Conservation (phyloP, 108 stramenopile genomes). For the Aurantiochytrium sp. region DNA sequence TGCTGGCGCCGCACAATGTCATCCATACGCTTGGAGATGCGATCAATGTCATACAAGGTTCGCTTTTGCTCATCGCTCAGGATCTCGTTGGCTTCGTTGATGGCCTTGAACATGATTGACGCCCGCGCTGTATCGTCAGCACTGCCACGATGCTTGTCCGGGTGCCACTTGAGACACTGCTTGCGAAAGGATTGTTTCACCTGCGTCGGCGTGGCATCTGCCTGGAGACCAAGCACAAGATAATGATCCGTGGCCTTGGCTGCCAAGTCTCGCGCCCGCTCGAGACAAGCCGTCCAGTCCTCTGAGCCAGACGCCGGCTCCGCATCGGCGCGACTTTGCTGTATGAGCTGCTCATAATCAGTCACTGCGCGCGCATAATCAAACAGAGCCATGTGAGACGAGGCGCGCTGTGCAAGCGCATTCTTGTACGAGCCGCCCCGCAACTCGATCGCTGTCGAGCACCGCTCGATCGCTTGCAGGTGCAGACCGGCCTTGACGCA, state of each 20-base stretch:
- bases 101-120: conserved; percentile 8
- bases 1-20: background rate
- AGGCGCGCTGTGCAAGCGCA: background rate
- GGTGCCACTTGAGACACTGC: background rate
- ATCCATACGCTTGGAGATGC: conserved; percentile 16
- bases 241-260: conserved; percentile 14
- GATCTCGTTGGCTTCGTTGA: conserved; percentile 15
- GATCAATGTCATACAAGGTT: background rate
- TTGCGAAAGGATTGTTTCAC: conserved; percentile 7
- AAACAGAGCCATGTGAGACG: conserved; percentile 5
- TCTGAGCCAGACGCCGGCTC: background rate
- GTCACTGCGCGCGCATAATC: background rate
- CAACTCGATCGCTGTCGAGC: background rate
- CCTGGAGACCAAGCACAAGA: background rate
- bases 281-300: background rate
- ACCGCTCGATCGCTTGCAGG: background rate
- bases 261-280: background rate
- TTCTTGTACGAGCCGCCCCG: background rate
- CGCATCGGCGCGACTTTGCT: background rate
- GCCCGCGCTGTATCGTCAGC: background rate
- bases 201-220: background rate
- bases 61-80: conserved; percentile 17
- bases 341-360: background rate
- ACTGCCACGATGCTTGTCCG: conserved; percentile 4
- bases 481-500: background rate